phyloP scores from a whole-genome alignment of 805 yeast species.

The Ogataea thermomethanolica region DNA sequence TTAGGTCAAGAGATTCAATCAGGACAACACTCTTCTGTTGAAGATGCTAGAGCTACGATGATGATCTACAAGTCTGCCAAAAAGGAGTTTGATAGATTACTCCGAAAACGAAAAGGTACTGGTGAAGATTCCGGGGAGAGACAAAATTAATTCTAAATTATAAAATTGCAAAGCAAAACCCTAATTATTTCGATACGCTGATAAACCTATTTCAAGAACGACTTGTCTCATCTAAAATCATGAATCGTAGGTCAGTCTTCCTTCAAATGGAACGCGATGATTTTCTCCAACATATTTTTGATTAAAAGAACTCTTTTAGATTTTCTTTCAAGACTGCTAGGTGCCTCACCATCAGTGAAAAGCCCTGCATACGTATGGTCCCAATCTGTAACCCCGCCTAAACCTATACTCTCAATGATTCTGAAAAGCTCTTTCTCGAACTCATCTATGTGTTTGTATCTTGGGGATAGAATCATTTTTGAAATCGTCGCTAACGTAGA shows the following conservation, averaged over 20 bases:
- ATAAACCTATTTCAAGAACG: no score
- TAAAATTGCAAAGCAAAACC: no score
- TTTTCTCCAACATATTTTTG: constrained; percentile 16
- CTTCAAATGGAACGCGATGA: constrained; percentile 21
- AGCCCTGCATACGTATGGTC: constrained; percentile 12
- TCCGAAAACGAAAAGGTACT: not conserved
- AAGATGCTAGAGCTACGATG: constrained; percentile 90
- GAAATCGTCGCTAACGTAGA: constrained; percentile 23
- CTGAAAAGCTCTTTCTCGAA: not conserved
- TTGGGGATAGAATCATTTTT: constrained; percentile 29
- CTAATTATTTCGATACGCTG: no score
- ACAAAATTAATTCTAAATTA: no score
- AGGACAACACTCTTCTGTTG: constrained; percentile 81
- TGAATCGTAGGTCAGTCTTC: constrained; percentile 12
- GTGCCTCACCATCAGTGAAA: constrained; percentile 1
- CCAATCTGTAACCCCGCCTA: no score
- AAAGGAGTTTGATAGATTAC: constrained; percentile 52
- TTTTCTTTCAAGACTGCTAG: constrained; percentile 3
- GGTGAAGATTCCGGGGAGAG: not conserved
- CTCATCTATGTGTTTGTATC: constrained; percentile 26
- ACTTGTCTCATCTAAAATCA: no score
- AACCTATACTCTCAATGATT: no score
- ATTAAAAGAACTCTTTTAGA: constrained; percentile 10
- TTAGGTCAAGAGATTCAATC: constrained; percentile 62
- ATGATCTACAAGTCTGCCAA: constrained; percentile 61